Percentiles rank a stretch among this genome's conserved stretches.
phyloP scores from a whole-genome alignment of 345 rosid species.

The Corchorus capsularis region DNA sequence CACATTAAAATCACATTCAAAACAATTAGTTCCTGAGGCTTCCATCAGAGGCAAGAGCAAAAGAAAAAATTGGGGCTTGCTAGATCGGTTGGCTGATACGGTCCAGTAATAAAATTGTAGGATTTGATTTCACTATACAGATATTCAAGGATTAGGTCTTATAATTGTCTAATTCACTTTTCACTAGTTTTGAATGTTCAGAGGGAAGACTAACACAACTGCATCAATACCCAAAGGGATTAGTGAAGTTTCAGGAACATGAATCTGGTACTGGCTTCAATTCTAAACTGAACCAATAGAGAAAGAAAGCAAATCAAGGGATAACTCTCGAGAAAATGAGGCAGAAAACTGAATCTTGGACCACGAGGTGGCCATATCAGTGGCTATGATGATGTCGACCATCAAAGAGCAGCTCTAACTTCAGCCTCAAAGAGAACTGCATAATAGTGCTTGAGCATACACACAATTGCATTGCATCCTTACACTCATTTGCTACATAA shows the following conservation, averaged over 20 bases:
- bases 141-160: background rate
- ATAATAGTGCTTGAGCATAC: background rate
- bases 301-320: conserved; percentile 20
- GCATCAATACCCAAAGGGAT: conserved; percentile 14
- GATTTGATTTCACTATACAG: background rate
- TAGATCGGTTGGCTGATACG: background rate
- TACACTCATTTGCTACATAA: conserved; percentile 1
- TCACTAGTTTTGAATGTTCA: conserved; percentile 4
- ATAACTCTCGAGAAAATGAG: background rate
- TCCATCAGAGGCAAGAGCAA: conserved; percentile 16
- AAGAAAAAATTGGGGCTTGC: conserved; percentile 3
- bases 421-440: conserved; percentile 10
- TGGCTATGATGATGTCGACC: conserved; percentile 4
- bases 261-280: conserved; percentile 13
- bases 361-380: conserved; percentile 15
- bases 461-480: background rate
- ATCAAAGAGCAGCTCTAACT: conserved; percentile 22
- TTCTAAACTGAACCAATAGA: conserved; percentile 12
- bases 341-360: conserved; percentile 23
- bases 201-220: conserved; percentile 12
- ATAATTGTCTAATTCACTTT: conserved; percentile 5
- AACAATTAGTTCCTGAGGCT: conserved; percentile 21
- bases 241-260: conserved; percentile 5
- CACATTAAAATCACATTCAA: conserved; percentile 17
- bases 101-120: conserved; percentile 17